Conservation (phyloP, 441 rosid genomes). For the Dalechampia spathulata region DNA sequence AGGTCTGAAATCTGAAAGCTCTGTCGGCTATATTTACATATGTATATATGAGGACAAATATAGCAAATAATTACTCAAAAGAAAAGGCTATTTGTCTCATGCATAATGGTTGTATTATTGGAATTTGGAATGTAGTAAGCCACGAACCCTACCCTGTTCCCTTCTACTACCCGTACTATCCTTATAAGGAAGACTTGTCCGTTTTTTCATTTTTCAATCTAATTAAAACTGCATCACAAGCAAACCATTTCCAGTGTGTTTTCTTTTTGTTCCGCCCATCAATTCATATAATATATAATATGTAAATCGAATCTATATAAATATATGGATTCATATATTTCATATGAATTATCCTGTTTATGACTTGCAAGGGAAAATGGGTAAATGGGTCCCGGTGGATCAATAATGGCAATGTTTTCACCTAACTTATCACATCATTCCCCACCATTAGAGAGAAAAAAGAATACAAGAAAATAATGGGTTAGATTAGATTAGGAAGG, state of each 20-base stretch:
- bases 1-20: too few relatives aligned
- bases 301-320: too few relatives aligned
- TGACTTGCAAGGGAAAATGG: too few relatives aligned
- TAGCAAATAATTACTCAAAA: not conserved
- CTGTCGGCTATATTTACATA: too few relatives aligned
- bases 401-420: slow-evolving; percentile 11
- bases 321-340: too few relatives aligned
- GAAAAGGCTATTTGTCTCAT: not conserved
- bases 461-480: not conserved
- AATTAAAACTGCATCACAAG: too few relatives aligned
- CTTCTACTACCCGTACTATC: not conserved
- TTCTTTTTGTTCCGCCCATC: too few relatives aligned
- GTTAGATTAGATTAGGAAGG: not conserved
- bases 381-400: not conserved
- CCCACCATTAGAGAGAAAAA: slow-evolving; percentile 9
- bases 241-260: too few relatives aligned
- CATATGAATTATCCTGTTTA: too few relatives aligned
- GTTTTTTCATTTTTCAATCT: not conserved
- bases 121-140: slow-evolving; percentile 5
- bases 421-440: slow-evolving; percentile 18
- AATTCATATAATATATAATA: too few relatives aligned
- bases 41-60: too few relatives aligned
- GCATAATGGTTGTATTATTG: slow-evolving; percentile 2
- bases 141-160: not conserved
- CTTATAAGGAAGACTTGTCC: not conserved